Evolutionary conservation across 2,329 filamentous ascomycete species (phyloP).

Genomic region (Ophiostoma australiae): DNA sequence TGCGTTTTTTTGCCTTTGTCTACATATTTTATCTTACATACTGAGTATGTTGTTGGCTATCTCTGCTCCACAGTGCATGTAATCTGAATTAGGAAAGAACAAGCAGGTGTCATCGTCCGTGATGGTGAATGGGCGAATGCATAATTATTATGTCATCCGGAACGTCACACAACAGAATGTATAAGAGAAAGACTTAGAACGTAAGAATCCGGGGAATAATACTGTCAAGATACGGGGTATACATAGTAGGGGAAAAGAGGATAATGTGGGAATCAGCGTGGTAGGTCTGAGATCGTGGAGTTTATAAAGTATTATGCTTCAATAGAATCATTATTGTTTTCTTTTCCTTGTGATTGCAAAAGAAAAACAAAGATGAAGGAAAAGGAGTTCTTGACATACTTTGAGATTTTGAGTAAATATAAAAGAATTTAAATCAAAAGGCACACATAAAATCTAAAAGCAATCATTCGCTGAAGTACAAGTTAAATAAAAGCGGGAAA

Average conservation of each 20-base stretch:
- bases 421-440: too few relatives aligned
- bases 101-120: neutral
- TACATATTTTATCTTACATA: neutral
- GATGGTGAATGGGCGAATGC: neutral
- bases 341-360: too few relatives aligned
- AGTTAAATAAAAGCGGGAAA: too few relatives aligned
- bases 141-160: neutral
- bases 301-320: too few relatives aligned
- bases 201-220: neutral
- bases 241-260: neutral
- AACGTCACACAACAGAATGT: neutral
- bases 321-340: too few relatives aligned
- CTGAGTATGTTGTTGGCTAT: neutral
- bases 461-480: too few relatives aligned
- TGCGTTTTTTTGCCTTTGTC: slow-evolving; percentile 7
- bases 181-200: neutral
- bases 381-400: neutral
- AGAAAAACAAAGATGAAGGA: too few relatives aligned
- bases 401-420: too few relatives aligned
- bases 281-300: neutral
- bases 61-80: neutral
- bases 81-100: slow-evolving; percentile 3
- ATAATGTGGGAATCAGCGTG: neutral
- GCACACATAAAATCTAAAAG: too few relatives aligned
- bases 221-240: neutral